Percentiles rank a stretch among this genome's conserved stretches.
Conservation (phyloP, 441 rosid species). For the Rhodomyrtus psidioides region DNA sequence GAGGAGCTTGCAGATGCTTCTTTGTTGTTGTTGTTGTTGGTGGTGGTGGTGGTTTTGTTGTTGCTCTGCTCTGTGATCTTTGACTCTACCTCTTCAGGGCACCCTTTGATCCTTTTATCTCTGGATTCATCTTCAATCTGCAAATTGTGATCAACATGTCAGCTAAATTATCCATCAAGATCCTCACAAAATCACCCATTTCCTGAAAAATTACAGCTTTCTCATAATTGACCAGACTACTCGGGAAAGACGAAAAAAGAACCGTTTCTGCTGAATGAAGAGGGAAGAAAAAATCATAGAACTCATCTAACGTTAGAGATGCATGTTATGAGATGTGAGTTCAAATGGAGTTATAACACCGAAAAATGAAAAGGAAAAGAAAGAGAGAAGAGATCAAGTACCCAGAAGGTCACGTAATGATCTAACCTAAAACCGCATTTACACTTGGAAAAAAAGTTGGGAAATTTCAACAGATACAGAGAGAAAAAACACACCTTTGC, state of each 20-base stretch:
- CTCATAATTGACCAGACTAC: neutral
- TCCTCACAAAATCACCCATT: slow-evolving; percentile 24
- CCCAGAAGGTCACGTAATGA: neutral
- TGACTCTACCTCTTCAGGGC: slow-evolving; percentile 40
- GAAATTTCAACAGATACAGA: neutral
- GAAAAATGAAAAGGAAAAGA: neutral
- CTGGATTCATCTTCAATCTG: slow-evolving; percentile 20
- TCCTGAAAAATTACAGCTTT: slow-evolving; percentile 1
- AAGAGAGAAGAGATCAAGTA: neutral
- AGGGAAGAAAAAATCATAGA: neutral
- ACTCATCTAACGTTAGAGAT: neutral
- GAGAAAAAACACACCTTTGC: slow-evolving; percentile 15
- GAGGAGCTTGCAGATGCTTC: slow-evolving; percentile 35
- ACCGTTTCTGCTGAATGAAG: neutral
- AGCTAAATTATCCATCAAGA: neutral
- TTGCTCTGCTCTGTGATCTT: slow-evolving; percentile 29
- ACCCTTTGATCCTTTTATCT: slow-evolving; percentile 31
- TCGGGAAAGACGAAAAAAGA: neutral
- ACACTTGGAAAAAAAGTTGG: neutral
- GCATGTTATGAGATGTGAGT: neutral
- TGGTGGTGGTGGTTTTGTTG: slow-evolving; percentile 6
- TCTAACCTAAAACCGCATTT: neutral
- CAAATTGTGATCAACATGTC: neutral
- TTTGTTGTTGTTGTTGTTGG: slow-evolving; percentile 14
- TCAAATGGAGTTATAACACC: neutral